phyloP scores from a whole-genome alignment of 768 basidiomycete species.

The Lentinula raphanica region DNA sequence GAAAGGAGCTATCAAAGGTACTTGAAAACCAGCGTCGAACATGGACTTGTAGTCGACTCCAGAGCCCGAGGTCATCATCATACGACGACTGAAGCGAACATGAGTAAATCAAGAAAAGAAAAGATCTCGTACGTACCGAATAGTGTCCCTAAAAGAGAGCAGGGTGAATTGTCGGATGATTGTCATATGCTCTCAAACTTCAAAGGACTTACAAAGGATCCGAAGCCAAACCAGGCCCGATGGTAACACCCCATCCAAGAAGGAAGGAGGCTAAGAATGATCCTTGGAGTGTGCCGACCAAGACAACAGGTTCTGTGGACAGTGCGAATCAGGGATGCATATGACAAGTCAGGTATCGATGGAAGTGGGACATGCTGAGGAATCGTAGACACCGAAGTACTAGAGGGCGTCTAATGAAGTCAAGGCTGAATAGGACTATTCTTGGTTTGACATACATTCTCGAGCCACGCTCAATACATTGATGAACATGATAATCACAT shows the following conservation, averaged over 20 bases:
- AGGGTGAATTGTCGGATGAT: neutral
- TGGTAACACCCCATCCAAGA: constrained; percentile 99
- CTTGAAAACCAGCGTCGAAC: constrained; percentile 91
- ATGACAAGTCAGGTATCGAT: neutral
- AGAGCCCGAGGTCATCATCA: constrained; percentile 99
- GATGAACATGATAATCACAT: no score
- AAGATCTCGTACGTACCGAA: constrained; percentile 48
- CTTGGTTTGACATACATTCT: no score
- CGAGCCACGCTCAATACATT: no score
- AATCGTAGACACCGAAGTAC: constrained; percentile 96
- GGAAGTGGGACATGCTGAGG: constrained; percentile 60
- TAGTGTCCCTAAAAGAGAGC: constrained; percentile 60
- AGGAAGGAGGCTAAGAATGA: constrained; percentile 96
- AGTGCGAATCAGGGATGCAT: constrained; percentile 16
- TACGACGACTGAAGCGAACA: constrained; percentile 79
- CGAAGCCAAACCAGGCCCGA: constrained; percentile 98
- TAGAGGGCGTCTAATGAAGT: no score
- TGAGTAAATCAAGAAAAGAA: constrained; percentile 11
- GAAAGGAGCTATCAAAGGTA: constrained; percentile 8
- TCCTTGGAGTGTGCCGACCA: constrained; percentile 91
- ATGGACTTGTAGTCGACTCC: constrained; percentile 98
- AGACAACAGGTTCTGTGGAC: constrained; percentile 84
- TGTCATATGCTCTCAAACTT: neutral
- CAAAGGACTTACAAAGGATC: constrained; percentile 46
- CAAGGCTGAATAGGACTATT: no score